Base-by-base conservation (phyloP, 2,329 filamentous ascomycete species). In the Botryotinia convoluta region DNA sequence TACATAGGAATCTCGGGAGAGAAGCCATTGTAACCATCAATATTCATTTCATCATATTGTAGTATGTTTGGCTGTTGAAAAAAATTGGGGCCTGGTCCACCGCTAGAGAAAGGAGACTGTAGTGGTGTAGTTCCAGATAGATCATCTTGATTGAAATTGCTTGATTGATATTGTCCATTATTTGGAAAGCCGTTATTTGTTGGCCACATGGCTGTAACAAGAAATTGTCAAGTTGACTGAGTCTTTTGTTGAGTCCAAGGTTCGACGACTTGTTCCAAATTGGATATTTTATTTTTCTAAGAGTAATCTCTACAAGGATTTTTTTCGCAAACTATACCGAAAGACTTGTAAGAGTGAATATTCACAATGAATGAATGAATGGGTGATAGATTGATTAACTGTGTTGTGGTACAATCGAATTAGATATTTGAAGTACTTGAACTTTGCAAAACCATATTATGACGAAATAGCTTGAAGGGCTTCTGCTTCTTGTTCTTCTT, bases 61-160 rank as follows among this genome's bases (percentile, higher is more conserved):
- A 74, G 71, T 69, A 76, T 75, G 16, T 74, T 75, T 63, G 73
- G 54, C 32, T 73, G 77, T 5, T 60, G 51, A 62, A 79, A 79
- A 42, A 74, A 74, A 73, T 76, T 76, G 51, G 75, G 74, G 51
- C 72, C 72, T 73, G 61, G 72, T 39, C 69, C 44, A 65, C 64
- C 71, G 48, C 68, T 69, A 42, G 64, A 22, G 65, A 76, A 77
- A 18, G 74, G 68, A 32, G 77, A 74, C 1, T 72, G 44, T 16
- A 62, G 39, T 48, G 64, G 54, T 62, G 57, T 39, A 54, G 44
- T 39, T 22, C 42, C 63, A 69, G 71, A 61, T 59, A 61, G 32
- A 60, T 75, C 74, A 69, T 80, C 76, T 78, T 77, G 74, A 74
- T 76, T 78, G 76, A 80, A 76, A 67, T 74, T 75, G 48, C 73